These are phyloP conservation scores for Fusarium algeriense DNA, from an alignment of 2,329 filamentous ascomycete species.

Conservation along the genomic window DNA sequence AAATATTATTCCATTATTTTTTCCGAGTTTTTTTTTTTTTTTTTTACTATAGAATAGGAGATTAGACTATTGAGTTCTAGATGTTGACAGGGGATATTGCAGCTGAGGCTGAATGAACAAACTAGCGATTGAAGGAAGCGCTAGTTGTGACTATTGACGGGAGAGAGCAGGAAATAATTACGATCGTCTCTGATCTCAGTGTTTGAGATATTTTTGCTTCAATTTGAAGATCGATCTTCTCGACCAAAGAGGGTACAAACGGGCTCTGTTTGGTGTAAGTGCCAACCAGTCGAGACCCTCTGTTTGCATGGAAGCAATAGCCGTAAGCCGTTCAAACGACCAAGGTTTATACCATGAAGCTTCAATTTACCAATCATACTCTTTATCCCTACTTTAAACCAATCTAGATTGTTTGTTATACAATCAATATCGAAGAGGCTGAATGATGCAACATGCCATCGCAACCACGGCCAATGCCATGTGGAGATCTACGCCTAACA, in stretches of 20 bases:
- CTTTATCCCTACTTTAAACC: too few relatives aligned
- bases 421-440: neutral
- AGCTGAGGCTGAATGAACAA: neutral
- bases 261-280: neutral
- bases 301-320: neutral
- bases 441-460: neutral
- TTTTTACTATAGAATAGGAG: neutral
- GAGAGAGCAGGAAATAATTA: neutral
- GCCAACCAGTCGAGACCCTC: neutral
- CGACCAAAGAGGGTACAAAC: neutral
- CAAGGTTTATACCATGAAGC: neutral
- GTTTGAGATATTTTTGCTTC: neutral
- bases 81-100: neutral
- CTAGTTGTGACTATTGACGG: neutral
- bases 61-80: neutral
- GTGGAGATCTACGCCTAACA: neutral
- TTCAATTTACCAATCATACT: neutral
- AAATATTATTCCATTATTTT: fast-evolving
- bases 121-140: neutral
- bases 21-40: neutral
- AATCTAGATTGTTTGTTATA: neutral
- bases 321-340: neutral
- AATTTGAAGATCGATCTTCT: neutral
- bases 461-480: neutral
- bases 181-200: neutral